phyloP scores from a whole-genome alignment of 345 rosid genomes.

The Anastatica hierochuntica region DNA sequence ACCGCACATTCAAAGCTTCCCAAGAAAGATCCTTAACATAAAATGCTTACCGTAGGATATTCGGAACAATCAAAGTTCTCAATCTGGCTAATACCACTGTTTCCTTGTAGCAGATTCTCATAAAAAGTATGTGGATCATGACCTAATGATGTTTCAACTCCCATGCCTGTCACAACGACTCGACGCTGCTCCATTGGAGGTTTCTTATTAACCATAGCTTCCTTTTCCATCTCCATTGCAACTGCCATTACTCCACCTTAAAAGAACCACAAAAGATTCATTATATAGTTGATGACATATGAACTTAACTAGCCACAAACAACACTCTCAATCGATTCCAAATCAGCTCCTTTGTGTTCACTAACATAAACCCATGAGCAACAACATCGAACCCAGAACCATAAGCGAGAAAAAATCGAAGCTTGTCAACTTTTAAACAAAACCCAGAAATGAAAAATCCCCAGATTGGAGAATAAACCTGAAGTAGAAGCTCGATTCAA shows the following conservation, averaged over 20 bases:
- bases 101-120: conserved; percentile 75
- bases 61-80: conserved; percentile 78
- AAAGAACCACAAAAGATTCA: background rate
- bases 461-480: conserved; percentile 28
- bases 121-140: conserved; percentile 70
- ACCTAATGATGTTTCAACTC: conserved; percentile 78
- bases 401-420: too few species aligned
- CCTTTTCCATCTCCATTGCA: conserved; percentile 52
- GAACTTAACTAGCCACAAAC: background rate
- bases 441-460: too few species aligned
- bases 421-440: too few species aligned
- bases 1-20: conserved; percentile 4
- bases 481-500: conserved; percentile 31
- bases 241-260: conserved; percentile 60
- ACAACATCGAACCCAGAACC: too few species aligned
- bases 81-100: conserved; percentile 77
- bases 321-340: too few species aligned
- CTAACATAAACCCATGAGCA: too few species aligned
- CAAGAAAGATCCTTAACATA: conserved; percentile 6
- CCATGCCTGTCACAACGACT: conserved; percentile 97
- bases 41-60: conserved; percentile 58
- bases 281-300: background rate
- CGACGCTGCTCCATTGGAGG: conserved; percentile 57
- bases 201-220: conserved; percentile 43
- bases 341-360: too few species aligned